Evolutionary conservation across 208 protist species (phyloP), one percentile per base, ranked within the genome.

Genomic region (Spongospora subterranea): DNA sequence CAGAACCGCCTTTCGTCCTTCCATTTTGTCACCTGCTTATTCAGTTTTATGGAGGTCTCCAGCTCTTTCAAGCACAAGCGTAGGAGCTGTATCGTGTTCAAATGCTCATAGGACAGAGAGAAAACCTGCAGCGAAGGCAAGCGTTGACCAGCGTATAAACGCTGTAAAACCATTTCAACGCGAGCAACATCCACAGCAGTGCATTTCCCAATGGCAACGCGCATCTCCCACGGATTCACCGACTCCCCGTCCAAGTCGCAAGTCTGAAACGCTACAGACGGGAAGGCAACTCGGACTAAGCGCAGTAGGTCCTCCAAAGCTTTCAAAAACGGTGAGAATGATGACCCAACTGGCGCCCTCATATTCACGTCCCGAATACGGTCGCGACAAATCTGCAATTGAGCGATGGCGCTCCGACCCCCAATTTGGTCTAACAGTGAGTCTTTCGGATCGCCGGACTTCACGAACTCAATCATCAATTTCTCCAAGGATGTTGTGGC

Each of bases 1-100:
- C 71, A 82, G 71, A 82, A 82, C 17, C 71, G 71, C n/a, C 71
- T 6, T 35, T 82, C 71, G n/a, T 82, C 71, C 40, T 82, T 82
- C 71, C 71, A 82, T 82, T 82, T 82, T 20, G 71, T 40, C 6
- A 82, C 40, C 71, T 82, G 71, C 40, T 82, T 82, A 43, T 82
- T 82, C 13, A 82, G n/a, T n/a, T 82, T 82, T 6, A 82, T 82
- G 17, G 71, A 82, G 6, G 71, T 82, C 35, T 82, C 71, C 6
- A 82, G 40, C 35, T 82, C 71, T 43, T 82, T 82, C 6, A 82
- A 35, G n/a, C 71, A 82, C n/a, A 82, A n/a, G n/a, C 71, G 71
- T 13, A 82, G 40, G 17, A 82, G 71, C 17, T 35, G 35, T 20
- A 82, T 35, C 6, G 17, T 82, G n/a, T 82, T 82, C 71, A 82